Evolutionary conservation across 225 moss, liverwort and hornwort species (phyloP).

Genomic region (Physcomitrium patens): DNA sequence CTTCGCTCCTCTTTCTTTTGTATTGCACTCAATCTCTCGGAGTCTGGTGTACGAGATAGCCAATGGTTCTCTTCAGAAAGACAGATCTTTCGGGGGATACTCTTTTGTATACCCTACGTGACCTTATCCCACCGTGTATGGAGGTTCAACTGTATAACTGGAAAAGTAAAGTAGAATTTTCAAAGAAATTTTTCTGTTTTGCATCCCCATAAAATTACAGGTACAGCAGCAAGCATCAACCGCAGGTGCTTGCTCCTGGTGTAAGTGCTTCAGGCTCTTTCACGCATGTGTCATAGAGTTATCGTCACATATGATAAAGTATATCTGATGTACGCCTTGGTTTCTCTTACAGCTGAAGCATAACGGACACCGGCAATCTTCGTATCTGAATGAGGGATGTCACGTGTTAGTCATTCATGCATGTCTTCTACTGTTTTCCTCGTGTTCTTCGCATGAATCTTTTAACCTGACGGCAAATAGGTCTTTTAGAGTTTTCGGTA

Average conservation of each 20-base stretch:
- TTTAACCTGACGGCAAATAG: too few species aligned
- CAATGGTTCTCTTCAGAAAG: neutral
- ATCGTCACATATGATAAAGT: neutral
- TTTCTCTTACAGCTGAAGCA: neutral
- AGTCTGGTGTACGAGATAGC: neutral
- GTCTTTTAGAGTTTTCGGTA: too few species aligned
- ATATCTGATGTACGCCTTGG: neutral
- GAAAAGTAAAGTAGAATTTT: neutral
- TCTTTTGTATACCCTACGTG: too few species aligned
- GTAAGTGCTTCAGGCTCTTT: slow-evolving; percentile 47
- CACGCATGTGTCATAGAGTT: neutral
- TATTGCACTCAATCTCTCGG: neutral
- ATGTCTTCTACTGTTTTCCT: too few species aligned
- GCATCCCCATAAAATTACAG: slow-evolving; percentile 40
- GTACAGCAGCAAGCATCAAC: slow-evolving; percentile 80
- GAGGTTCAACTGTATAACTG: neutral
- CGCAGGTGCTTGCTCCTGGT: slow-evolving; percentile 72
- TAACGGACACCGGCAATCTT: neutral
- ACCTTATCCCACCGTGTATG: neutral
- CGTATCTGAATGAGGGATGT: neutral
- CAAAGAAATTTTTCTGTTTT: slow-evolving; percentile 8
- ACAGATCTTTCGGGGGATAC: neutral
- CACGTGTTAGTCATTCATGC: neutral
- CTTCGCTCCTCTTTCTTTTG: neutral
- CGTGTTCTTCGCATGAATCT: too few species aligned